These are phyloP conservation scores for Amauroascus niger DNA, from an alignment of 2,329 filamentous ascomycete genomes.

Conservation along the genomic window DNA sequence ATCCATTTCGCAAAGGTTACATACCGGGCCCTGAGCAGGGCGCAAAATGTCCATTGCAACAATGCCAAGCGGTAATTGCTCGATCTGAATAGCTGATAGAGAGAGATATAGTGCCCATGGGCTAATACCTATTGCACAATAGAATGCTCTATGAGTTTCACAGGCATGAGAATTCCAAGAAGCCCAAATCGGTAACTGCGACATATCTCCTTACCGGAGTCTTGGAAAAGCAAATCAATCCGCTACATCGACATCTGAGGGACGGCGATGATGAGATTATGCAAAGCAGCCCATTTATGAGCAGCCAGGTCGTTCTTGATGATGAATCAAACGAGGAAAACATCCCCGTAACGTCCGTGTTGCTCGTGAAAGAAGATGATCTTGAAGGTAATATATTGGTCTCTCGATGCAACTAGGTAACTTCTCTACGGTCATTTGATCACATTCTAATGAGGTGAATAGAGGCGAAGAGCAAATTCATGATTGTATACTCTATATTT, in stretches of 20 bases:
- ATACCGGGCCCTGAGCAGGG: constrained; percentile 74
- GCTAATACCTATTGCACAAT: constrained; percentile 1
- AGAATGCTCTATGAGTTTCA: constrained; percentile 88
- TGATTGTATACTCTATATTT: constrained; percentile 67
- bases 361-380: constrained; percentile 62
- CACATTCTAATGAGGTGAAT: constrained; percentile 15
- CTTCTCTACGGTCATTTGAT: neutral
- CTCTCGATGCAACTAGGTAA: neutral
- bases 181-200: constrained; percentile 66
- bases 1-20: constrained; percentile 53
- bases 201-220: constrained; percentile 81
- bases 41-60: constrained; percentile 74
- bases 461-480: constrained; percentile 61
- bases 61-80: constrained; percentile 69
- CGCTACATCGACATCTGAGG: constrained; percentile 35
- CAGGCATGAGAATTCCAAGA: constrained; percentile 63
- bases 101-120: neutral
- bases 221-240: constrained; percentile 37
- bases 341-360: constrained; percentile 48
- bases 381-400: constrained; percentile 59
- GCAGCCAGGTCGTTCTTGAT: constrained; percentile 53
- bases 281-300: constrained; percentile 57
- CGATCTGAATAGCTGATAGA: neutral
- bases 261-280: constrained; percentile 58
- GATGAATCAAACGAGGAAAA: constrained; percentile 42